Evolutionary conservation across 345 rosid species (phyloP), one percentile per base, ranked within the genome.

Genomic region (Raphanus raphanistrum): DNA sequence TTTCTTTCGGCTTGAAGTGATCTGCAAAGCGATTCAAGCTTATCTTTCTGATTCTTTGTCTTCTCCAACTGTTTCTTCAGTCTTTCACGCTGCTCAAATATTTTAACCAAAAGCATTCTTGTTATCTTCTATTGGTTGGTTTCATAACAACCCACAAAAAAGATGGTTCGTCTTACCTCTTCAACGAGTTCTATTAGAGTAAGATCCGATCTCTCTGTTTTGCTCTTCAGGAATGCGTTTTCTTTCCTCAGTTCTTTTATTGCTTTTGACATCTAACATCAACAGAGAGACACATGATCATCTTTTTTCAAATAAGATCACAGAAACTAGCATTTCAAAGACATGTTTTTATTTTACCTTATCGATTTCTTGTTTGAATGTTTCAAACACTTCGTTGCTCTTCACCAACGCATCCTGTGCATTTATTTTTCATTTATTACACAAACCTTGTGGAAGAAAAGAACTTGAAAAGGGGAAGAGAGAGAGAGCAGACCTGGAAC

Each of bases 311-410:
- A 41, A 2, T 2, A 35, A 11, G 5, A 43, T 48, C 17, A 48
- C 17, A 48, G 54, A 48, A 48, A 48, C 0, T 48, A 13, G 54
- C 54, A 48, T 48, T 45, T 45, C 54, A 45, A 13, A 12, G 17
- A 48, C 2, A 5, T 48, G 54, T 48, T 13, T 48, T 43, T 21
- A 21, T 9, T 12, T 45, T 13, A 48, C 54, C 54, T 48, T 89
- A 69, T 94, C 98, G 74, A 90, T 94, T 84, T 94, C 97, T 83
- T 89, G 89, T 87, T 89, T 92, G 81, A 92, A 92, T 81, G 97
- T 94, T 82, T 88, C 97, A 75, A 94, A 94, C 67, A 94, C 98
- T 73, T 92, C 94, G 8, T 94, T 94, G 87, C 98, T 94, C 88
- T 94, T 89, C 77, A 85, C 72, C 85, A 94, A 81, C 5, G 97